These are phyloP conservation scores for Dipteronia sinensis DNA, from an alignment of 345 rosid species.

Conservation along the genomic window DNA sequence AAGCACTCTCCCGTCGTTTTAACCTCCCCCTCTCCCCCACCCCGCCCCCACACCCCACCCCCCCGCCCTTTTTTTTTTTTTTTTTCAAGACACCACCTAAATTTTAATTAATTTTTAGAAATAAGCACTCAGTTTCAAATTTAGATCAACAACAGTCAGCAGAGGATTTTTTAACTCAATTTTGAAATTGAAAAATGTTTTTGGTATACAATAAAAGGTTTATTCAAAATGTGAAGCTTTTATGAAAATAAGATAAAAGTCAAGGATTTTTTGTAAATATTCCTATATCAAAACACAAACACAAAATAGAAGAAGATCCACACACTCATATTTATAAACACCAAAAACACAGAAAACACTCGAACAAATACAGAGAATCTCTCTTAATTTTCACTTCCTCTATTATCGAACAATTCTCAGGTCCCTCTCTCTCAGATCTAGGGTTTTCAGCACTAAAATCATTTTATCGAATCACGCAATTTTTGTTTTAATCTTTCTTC, in stretches of 20 bases:
- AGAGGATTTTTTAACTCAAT: no score
- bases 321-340: background rate
- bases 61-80: no score
- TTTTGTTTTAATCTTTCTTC: constrained; percentile 6
- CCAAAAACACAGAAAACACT: background rate
- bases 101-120: no score
- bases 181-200: no score
- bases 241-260: no score
- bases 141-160: no score
- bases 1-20: background rate
- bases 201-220: no score
- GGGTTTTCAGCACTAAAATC: constrained; percentile 34
- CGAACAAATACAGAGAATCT: background rate
- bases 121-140: no score
- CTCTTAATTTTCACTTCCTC: constrained; percentile 4
- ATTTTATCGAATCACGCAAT: background rate
- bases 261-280: no score
- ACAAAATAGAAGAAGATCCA: background rate
- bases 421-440: constrained; percentile 45
- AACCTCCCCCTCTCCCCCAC: background rate
- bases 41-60: background rate
- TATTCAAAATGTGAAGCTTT: no score
- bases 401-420: background rate
- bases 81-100: no score
- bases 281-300: no score